These are phyloP conservation scores for Euphorbia peplus DNA, from an alignment of 345 rosid genomes.

Conservation along the genomic window DNA sequence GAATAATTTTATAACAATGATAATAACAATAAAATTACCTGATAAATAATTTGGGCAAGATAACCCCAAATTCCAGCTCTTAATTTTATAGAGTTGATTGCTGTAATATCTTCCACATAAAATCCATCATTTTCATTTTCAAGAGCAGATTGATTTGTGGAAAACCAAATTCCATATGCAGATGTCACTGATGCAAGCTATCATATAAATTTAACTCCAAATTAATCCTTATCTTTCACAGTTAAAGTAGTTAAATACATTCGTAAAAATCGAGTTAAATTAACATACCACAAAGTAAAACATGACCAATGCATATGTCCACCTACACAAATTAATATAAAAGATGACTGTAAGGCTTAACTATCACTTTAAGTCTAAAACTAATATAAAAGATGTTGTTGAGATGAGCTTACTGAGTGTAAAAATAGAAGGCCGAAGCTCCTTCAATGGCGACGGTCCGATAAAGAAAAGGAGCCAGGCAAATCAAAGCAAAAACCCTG, in stretches of 20 bases:
- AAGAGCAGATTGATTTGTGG: conserved; percentile 18
- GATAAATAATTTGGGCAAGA: conserved; percentile 63
- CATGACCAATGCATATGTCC: conserved; percentile 79
- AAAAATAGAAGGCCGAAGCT: too few species aligned
- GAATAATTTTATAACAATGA: too few species aligned
- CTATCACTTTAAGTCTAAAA: too few species aligned
- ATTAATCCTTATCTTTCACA: not conserved
- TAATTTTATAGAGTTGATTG: conserved; percentile 13
- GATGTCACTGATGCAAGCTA: conserved; percentile 71
- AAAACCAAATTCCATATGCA: conserved; percentile 67
- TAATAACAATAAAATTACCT: too few species aligned
- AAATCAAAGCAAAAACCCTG: too few species aligned
- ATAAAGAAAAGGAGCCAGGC: too few species aligned
- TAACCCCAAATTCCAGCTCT: conserved; percentile 74
- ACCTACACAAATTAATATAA: conserved; percentile 65
- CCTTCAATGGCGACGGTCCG: too few species aligned
- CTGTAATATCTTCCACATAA: conserved; percentile 25
- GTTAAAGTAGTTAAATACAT: too few species aligned
- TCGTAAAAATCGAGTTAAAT: too few species aligned
- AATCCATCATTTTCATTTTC: conserved; percentile 22
- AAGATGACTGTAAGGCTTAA: too few species aligned
- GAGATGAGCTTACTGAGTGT: too few species aligned
- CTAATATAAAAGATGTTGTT: too few species aligned
- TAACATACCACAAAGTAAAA: conserved; percentile 82
- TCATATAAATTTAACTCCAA: not conserved